Conservation (phyloP, 2,329 filamentous ascomycete genomes). For the Drechslera avenae region DNA sequence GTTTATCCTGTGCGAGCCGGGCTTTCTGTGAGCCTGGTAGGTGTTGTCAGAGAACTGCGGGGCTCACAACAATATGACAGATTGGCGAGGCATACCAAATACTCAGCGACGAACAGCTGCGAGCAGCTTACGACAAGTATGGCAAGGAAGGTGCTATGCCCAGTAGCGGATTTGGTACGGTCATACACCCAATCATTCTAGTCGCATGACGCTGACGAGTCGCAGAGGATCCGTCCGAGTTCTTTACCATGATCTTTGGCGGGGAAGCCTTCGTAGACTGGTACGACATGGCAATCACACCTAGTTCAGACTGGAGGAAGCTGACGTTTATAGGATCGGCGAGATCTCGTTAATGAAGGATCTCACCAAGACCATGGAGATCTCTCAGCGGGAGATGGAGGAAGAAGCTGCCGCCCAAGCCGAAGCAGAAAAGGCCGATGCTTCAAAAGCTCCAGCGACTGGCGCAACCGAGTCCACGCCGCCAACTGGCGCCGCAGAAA, state of each 20-base stretch:
- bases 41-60: constrained; percentile 20
- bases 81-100: constrained; percentile 78
- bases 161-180: constrained; percentile 79
- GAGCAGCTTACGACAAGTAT: constrained; percentile 93
- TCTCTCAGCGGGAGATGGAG: constrained; percentile 82
- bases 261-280: constrained; percentile 94
- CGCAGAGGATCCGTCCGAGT: constrained; percentile 85
- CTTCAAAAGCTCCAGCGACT: constrained; percentile 26
- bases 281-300: constrained; percentile 29
- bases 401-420: constrained; percentile 66
- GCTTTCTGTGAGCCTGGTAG: constrained; percentile 3
- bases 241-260: constrained; percentile 98
- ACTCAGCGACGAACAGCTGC: constrained; percentile 82
- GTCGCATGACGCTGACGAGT: constrained; percentile 28
- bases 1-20: constrained; percentile 20
- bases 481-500: constrained; percentile 12
- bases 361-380: constrained; percentile 97
- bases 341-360: constrained; percentile 99
- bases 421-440: constrained; percentile 41
- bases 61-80: constrained; percentile 46
- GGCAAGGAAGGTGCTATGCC: constrained; percentile 95
- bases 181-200: background rate
- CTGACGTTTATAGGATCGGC: constrained; percentile 66
- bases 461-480: constrained; percentile 16
- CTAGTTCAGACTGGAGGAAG: background rate